A percentile compares a stretch with the other conserved stretches of the same genome.
phyloP scores from a whole-genome alignment of 768 basidiomycete genomes.

The Suillus occidentalis region DNA sequence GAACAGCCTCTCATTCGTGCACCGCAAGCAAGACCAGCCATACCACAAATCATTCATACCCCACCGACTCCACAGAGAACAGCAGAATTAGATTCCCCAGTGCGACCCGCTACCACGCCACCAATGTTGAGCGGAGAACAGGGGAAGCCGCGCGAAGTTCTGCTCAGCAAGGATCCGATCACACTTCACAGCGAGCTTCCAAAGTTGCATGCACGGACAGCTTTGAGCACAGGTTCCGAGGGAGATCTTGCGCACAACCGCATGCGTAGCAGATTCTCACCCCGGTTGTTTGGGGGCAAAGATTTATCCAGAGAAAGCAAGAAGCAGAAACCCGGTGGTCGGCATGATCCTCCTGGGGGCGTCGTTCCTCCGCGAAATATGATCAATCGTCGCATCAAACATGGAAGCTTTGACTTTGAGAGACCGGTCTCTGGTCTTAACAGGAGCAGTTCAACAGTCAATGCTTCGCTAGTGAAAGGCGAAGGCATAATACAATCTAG shows the following conservation, averaged over 20 bases:
- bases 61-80: slow-evolving; percentile 36
- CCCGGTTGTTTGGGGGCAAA: slow-evolving; percentile 29
- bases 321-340: slow-evolving; percentile 29
- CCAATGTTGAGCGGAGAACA: slow-evolving; percentile 18
- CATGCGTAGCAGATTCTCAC: slow-evolving; percentile 29
- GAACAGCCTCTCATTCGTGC: slow-evolving; percentile 28
- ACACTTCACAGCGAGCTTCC: slow-evolving; percentile 23
- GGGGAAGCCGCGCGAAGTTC: slow-evolving; percentile 9
- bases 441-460: slow-evolving; percentile 27
- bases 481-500: slow-evolving; percentile 7
- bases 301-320: slow-evolving; percentile 21
- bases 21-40: slow-evolving; percentile 22
- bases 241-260: slow-evolving; percentile 4
- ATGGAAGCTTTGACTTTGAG: slow-evolving; percentile 79
- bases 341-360: slow-evolving; percentile 10
- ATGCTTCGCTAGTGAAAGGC: slow-evolving; percentile 12
- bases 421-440: slow-evolving; percentile 50
- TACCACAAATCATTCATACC: slow-evolving; percentile 37
- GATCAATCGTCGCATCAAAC: slow-evolving; percentile 49
- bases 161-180: slow-evolving; percentile 27
- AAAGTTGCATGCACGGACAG: slow-evolving; percentile 5
- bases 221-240: neutral
- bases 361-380: slow-evolving; percentile 26
- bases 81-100: slow-evolving; percentile 14
- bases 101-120: slow-evolving; percentile 2